Evolutionary conservation across 148 eudicot species (phyloP), one percentile per base, ranked within the genome.

Genomic region (Persicaria tinctoria): DNA sequence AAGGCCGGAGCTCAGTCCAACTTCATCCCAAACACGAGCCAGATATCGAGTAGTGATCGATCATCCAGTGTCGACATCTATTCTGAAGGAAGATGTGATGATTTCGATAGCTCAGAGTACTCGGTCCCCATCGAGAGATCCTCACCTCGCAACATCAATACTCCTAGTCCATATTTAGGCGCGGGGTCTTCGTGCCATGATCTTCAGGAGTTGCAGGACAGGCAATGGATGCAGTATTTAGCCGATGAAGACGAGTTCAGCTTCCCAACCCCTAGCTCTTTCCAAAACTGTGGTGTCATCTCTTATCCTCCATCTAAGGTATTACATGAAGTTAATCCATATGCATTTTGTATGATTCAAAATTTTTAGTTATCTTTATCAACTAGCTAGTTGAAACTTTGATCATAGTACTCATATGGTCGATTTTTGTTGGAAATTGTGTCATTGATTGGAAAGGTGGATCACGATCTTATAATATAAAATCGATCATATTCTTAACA

Each of bases 191-290:
- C 77, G 32, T 32, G 6, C 47, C 77, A 74, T 74, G 47, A 79
- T 27, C 38, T 66, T 32, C 46, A 73, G 49, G 76, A 68, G 20
- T n/a, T 79, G 74, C 87, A 76, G 27, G 97, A 93, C 63, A 83
- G 76, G 12, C 91, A 84, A 74, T 93, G 98, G 98, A 84, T 89
- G 88, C 90, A 90, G 13, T 91, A 88, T 80, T 89, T 91, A 59
- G 86, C 79, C 68, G 83, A 92, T 60, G 97, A 89, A 63, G 98
- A 93, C 13, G 86, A 88, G 6, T 84, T 85, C 48, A 18, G 76
- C 78, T 79, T 77, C 71, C 64, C 78, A 73, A 81, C 84, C 79
- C 81, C 80, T 7, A 57, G 20, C 16, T 18, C 86, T n/a, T 78
- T 81, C 48, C 74, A 84, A 27, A 79, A 75, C 62, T 70, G 73